Percentiles rank a stretch among this genome's conserved stretches.
Evolutionary conservation across 768 basidiomycete species (phyloP).

Genomic region (Pleurotus pulmonarius): DNA sequence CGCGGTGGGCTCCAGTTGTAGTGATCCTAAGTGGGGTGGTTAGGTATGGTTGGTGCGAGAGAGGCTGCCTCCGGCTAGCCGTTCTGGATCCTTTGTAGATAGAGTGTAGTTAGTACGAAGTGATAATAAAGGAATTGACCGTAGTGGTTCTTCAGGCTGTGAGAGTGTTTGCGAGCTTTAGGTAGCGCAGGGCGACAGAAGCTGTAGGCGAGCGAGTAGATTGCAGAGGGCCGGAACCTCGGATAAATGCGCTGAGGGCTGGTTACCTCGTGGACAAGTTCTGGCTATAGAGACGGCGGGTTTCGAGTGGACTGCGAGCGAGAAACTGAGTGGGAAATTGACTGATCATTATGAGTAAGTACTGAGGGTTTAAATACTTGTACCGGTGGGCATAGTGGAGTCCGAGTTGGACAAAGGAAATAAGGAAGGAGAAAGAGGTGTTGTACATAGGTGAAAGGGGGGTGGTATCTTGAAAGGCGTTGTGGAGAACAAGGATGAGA

Average conservation of each 20-base stretch:
- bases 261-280: background rate
- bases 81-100: background rate
- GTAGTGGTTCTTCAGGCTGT: too few species aligned
- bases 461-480: background rate
- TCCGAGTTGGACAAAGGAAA: background rate
- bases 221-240: background rate
- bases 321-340: background rate
- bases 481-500: background rate
- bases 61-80: background rate
- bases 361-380: background rate
- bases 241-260: background rate
- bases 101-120: background rate
- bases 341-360: background rate
- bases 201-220: background rate
- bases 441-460: background rate
- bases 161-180: background rate
- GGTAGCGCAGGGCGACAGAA: background rate
- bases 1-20: constrained; percentile 6
- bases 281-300: background rate
- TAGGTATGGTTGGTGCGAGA: background rate
- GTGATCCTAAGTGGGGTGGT: background rate
- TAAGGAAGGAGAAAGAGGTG: background rate
- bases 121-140: too few species aligned
- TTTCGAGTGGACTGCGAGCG: background rate
- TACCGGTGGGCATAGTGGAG: background rate